A percentile compares a stretch with the other conserved stretches of the same genome.
Conservation (phyloP, 768 basidiomycete genomes). For the Suillus fuscotomentosus region DNA sequence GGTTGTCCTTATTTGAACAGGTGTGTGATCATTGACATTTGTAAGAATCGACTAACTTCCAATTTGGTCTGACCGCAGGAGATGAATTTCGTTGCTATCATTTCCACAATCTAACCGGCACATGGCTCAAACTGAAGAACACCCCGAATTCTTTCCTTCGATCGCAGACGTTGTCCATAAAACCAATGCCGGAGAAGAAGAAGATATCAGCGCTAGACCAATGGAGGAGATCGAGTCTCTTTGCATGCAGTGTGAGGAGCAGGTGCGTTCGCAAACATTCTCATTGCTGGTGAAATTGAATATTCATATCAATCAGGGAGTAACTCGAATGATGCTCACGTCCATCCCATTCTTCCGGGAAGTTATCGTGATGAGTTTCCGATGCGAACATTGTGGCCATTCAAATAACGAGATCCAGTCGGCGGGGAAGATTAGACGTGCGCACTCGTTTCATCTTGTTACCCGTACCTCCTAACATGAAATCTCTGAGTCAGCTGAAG, state of each 20-base stretch:
- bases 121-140: slow-evolving; percentile 24
- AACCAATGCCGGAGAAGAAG: slow-evolving; percentile 38
- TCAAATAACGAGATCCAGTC: slow-evolving; percentile 94
- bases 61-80: too few species aligned
- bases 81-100: background rate
- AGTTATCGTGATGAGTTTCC: slow-evolving; percentile 95
- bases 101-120: background rate
- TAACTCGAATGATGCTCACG: slow-evolving; percentile 85
- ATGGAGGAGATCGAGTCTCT: slow-evolving; percentile 87
- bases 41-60: too few species aligned
- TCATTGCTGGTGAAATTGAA: background rate
- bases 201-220: slow-evolving; percentile 43
- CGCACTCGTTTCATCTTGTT: slow-evolving; percentile 23
- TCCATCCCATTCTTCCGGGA: slow-evolving; percentile 95
- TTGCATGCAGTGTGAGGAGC: slow-evolving; percentile 91
- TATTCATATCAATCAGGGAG: slow-evolving; percentile 54
- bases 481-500: slow-evolving; percentile 60
- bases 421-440: slow-evolving; percentile 83
- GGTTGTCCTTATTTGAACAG: too few species aligned
- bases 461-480: background rate
- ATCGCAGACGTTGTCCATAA: slow-evolving; percentile 42
- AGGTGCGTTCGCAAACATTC: slow-evolving; percentile 50
- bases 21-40: too few species aligned
- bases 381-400: slow-evolving; percentile 89
- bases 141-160: slow-evolving; percentile 32